Evolutionary conservation across 495 filamentous ascomycete species (phyloP).

Genomic region (Penicillium flavigenum): DNA sequence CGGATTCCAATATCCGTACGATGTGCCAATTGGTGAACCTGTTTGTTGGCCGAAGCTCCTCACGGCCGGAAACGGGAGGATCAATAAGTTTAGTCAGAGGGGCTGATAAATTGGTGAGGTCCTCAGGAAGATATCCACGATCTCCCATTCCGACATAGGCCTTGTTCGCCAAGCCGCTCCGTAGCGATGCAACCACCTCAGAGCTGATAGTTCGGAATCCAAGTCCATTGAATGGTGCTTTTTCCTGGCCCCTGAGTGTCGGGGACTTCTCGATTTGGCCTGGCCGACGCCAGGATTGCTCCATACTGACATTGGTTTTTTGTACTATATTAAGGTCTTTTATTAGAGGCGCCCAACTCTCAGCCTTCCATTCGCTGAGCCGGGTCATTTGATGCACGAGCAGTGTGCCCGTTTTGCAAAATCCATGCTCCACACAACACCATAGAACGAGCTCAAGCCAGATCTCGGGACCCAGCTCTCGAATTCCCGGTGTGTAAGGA

Average conservation of each 20-base stretch:
- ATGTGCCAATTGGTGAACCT: slow-evolving; percentile 49
- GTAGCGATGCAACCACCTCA: slow-evolving; percentile 55
- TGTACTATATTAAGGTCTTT: slow-evolving; percentile 27
- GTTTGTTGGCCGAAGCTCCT: slow-evolving; percentile 27
- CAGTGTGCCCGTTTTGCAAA: slow-evolving; percentile 51
- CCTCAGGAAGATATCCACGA: slow-evolving; percentile 22
- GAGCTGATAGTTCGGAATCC: slow-evolving; percentile 54
- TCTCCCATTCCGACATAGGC: slow-evolving; percentile 35
- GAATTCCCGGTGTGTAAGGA: slow-evolving; percentile 50
- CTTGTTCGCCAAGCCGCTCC: slow-evolving; percentile 51
- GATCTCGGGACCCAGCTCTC: slow-evolving; percentile 55
- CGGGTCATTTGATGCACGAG: slow-evolving; percentile 46
- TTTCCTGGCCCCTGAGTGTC: slow-evolving; percentile 20
- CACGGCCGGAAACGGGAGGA: slow-evolving; percentile 11
- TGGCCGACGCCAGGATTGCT: slow-evolving; percentile 39
- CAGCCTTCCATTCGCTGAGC: slow-evolving; percentile 38
- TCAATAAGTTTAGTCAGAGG: slow-evolving; percentile 32
- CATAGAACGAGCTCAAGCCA: slow-evolving; percentile 69
- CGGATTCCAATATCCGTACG: slow-evolving; percentile 53
- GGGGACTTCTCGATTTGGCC: slow-evolving; percentile 17
- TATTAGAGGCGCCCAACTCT: slow-evolving; percentile 42
- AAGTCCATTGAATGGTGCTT: slow-evolving; percentile 43
- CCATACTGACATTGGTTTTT: slow-evolving; percentile 36
- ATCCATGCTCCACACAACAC: slow-evolving; percentile 64
- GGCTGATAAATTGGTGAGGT: slow-evolving; percentile 25